Conservation (phyloP, 495 filamentous ascomycete species). For the Daldinia vernicosa region DNA sequence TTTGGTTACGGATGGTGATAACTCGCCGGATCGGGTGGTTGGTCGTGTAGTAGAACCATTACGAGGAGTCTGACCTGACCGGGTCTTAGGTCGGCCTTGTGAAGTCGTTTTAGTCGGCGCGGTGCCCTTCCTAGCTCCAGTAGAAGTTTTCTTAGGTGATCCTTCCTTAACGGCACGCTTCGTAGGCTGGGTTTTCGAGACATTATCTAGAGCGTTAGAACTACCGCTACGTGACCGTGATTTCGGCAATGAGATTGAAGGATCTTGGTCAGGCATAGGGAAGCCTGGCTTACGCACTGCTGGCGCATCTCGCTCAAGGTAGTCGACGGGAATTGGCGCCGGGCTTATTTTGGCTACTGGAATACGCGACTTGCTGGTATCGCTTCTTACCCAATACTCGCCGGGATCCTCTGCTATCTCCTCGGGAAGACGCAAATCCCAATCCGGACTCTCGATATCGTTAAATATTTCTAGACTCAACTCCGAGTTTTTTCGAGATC, state of each 20-base stretch:
- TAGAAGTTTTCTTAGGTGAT: slow-evolving; percentile 55
- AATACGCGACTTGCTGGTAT: slow-evolving; percentile 72
- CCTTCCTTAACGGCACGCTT: slow-evolving; percentile 56
- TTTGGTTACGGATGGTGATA: slow-evolving; percentile 49
- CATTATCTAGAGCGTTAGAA: slow-evolving; percentile 63
- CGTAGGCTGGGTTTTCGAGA: slow-evolving; percentile 51
- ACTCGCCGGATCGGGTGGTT: slow-evolving; percentile 61
- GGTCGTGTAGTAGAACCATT: slow-evolving; percentile 65
- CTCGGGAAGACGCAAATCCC: slow-evolving; percentile 81
- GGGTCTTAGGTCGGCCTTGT: slow-evolving; percentile 68
- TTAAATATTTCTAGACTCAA: slow-evolving; percentile 47
- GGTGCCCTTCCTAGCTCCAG: slow-evolving; percentile 52
- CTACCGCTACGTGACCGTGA: slow-evolving; percentile 75
- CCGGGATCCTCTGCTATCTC: slow-evolving; percentile 76
- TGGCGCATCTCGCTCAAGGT: slow-evolving; percentile 76
- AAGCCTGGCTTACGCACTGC: slow-evolving; percentile 67
- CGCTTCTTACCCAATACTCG: slow-evolving; percentile 53
- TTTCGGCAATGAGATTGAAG: slow-evolving; percentile 62
- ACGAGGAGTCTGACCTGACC: slow-evolving; percentile 61
- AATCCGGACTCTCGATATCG: slow-evolving; percentile 51
- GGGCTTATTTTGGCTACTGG: slow-evolving; percentile 82
- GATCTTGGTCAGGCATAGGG: slow-evolving; percentile 60
- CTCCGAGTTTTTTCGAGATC: slow-evolving; percentile 60
- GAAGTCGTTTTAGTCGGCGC: slow-evolving; percentile 55
- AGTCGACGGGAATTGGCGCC: slow-evolving; percentile 73